Percentiles rank a stretch among this genome's conserved stretches.
Evolutionary conservation across 2,329 filamentous ascomycete species (phyloP).

Genomic region (Thelonectria discophora): DNA sequence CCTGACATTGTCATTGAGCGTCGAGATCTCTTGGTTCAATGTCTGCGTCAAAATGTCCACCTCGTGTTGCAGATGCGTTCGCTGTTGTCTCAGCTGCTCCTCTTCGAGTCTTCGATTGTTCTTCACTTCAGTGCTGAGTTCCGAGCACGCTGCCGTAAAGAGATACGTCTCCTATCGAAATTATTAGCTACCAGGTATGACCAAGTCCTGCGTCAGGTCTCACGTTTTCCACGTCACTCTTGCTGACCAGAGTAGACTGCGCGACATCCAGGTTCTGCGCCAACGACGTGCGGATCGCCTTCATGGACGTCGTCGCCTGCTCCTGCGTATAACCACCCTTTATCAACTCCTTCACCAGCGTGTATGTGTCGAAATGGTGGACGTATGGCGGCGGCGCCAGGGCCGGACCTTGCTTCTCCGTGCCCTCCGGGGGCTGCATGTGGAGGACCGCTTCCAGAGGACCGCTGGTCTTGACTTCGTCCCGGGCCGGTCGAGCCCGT

Average conservation of each 20-base stretch:
- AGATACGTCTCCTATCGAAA: constrained; percentile 79
- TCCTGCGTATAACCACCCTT: constrained; percentile 75
- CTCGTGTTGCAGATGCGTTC: constrained; percentile 90
- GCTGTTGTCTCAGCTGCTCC: constrained; percentile 83
- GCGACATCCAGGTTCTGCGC: constrained; percentile 84
- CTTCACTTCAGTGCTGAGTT: constrained; percentile 86
- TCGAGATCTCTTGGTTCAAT: constrained; percentile 82
- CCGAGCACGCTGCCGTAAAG: constrained; percentile 92
- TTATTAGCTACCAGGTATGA: constrained; percentile 24
- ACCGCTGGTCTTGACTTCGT: constrained; percentile 54
- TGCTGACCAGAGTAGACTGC: constrained; percentile 81
- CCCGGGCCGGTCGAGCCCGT: constrained; percentile 43
- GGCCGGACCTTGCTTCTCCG: constrained; percentile 66
- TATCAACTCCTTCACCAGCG: constrained; percentile 82
- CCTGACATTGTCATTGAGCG: constrained; percentile 88
- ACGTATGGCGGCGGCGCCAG: constrained; percentile 81
- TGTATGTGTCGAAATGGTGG: constrained; percentile 97
- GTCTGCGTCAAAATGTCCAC: constrained; percentile 91
- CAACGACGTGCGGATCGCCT: constrained; percentile 82
- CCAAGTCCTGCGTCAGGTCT: constrained; percentile 17
- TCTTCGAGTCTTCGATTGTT: constrained; percentile 79
- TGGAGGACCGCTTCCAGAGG: constrained; percentile 62
- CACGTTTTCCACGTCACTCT: constrained; percentile 88
- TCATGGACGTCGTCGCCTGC: constrained; percentile 90
- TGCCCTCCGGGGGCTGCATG: constrained; percentile 55